Percentiles rank a stretch among this genome's conserved stretches.
phyloP scores from a whole-genome alignment of 2,329 filamentous ascomycete genomes.

The Aspergillus japonicus region DNA sequence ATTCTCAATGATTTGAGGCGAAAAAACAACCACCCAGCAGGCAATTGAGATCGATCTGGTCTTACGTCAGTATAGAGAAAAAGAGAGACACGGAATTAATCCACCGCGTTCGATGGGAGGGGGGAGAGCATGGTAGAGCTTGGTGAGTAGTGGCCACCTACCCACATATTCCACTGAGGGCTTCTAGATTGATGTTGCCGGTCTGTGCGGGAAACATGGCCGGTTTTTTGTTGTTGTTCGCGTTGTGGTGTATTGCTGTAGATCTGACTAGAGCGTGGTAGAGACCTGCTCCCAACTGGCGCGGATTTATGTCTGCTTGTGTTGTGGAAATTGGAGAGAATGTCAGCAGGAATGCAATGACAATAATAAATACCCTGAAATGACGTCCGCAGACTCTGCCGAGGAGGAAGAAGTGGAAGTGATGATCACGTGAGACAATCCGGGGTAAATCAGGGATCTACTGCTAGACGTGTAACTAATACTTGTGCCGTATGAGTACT shows the following conservation, averaged over 20 bases:
- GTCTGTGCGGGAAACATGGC: conserved; percentile 41
- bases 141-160: conserved; percentile 39
- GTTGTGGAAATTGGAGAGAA: not conserved
- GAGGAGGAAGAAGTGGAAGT: not conserved
- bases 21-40: conserved; percentile 97
- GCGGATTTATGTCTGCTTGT: not conserved
- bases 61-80: conserved; percentile 7
- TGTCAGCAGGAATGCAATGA: not conserved
- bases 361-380: not conserved
- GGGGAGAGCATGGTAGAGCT: no score
- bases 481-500: not conserved
- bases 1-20: conserved; percentile 94
- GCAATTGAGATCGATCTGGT: conserved; percentile 87
- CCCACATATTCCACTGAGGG: conserved; percentile 89
- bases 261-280: conserved; percentile 1
- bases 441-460: conserved; percentile 2
- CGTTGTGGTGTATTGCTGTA: not conserved
- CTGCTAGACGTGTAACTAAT: not conserved
- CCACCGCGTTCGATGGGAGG: not conserved
- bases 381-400: conserved; percentile 14
- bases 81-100: not conserved
- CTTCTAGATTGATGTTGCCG: conserved; percentile 75
- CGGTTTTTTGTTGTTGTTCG: conserved; percentile 1
- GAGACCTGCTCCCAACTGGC: conserved; percentile 1
- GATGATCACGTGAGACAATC: conserved; percentile 8